Evolutionary conservation across 768 basidiomycete genomes (phyloP), one percentile per base, ranked within the genome.

Genomic region (Dioszegia aurantiaca): DNA sequence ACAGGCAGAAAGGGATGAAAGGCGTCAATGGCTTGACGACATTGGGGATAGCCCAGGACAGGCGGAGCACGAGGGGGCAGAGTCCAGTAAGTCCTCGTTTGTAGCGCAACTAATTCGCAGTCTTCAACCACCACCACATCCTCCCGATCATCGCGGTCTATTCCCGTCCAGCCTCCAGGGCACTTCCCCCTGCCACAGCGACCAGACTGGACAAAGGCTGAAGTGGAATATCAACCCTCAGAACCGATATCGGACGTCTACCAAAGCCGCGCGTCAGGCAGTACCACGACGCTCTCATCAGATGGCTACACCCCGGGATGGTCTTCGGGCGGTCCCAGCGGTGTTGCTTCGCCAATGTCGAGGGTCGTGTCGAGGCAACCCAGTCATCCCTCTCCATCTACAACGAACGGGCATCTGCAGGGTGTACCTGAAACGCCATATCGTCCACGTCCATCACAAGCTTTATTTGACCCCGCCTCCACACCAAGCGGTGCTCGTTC

Each of bases 161-260:
- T 68, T 17, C 46, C 44, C 9, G 44, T 72, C 1, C 48, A 61
- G 17, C 42, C 47, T 30, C 66, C 64, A 16, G 19, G 56, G n/a
- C 65, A 72, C 55, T 66, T 68, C 45, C 71, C 62, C 16, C 55
- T 73, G 9, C 71, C 71, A 23, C 59, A 64, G n/a, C 49, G 63
- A 40, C 71, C 71, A 21, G 69, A 73, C 39, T 73, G 71, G 71
- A 61, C 71, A 14, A 66, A 33, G 33, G 33, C 6, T 14, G 14
- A 33, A 6, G 33, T 33, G 14, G 33, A 6, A 6, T 33, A 33
- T 33, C 33, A 33, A 12, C 24, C 28, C n/a, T 16, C 46, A 61
- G 16, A 42, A 28, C 9, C 54, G 31, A 33, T 33, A 33, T 33
- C 8, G 33, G 33, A 6, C 6, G 6, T 6, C 33, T 33, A 33